A percentile compares a stretch with the other conserved stretches of the same genome.
These are phyloP conservation scores for Trifolium repens DNA, from an alignment of 306 rosid species.

Conservation along the genomic window DNA sequence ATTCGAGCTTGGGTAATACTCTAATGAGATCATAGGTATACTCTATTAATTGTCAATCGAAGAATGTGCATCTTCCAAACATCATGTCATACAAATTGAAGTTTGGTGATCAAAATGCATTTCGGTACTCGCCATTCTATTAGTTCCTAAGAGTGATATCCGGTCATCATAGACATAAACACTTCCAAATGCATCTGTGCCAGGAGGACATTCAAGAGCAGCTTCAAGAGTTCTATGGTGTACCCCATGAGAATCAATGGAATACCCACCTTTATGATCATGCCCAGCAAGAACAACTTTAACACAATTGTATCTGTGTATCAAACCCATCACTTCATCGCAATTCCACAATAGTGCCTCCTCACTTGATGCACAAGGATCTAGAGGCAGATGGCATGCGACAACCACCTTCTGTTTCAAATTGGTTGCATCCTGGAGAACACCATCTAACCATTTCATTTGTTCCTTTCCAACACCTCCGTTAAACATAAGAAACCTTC, in stretches of 20 bases:
- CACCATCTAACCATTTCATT: conserved; percentile 74
- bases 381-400: conserved; percentile 81
- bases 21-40: conserved; percentile 18
- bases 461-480: conserved; percentile 92
- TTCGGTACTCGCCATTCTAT: conserved; percentile 62
- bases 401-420: conserved; percentile 78
- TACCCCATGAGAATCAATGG: conserved; percentile 79
- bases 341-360: conserved; percentile 82
- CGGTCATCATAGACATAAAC: conserved; percentile 73
- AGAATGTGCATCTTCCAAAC: conserved; percentile 31
- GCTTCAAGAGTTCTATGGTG: conserved; percentile 91
- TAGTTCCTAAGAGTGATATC: conserved; percentile 65
- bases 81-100: conserved; percentile 36
- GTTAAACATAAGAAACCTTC: conserved; percentile 90
- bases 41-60: not conserved
- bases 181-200: conserved; percentile 69
- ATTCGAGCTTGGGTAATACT: conserved; percentile 18
- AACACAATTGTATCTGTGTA: conserved; percentile 73
- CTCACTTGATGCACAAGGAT: conserved; percentile 59
- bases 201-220: conserved; percentile 94
- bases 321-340: conserved; percentile 80
- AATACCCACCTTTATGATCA: conserved; percentile 78
- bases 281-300: conserved; percentile 87
- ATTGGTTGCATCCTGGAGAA: conserved; percentile 70
- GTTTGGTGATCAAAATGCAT: conserved; percentile 61